Conservation (phyloP, 2,329 filamentous ascomycete species). For the Aureobasidium sp. region DNA sequence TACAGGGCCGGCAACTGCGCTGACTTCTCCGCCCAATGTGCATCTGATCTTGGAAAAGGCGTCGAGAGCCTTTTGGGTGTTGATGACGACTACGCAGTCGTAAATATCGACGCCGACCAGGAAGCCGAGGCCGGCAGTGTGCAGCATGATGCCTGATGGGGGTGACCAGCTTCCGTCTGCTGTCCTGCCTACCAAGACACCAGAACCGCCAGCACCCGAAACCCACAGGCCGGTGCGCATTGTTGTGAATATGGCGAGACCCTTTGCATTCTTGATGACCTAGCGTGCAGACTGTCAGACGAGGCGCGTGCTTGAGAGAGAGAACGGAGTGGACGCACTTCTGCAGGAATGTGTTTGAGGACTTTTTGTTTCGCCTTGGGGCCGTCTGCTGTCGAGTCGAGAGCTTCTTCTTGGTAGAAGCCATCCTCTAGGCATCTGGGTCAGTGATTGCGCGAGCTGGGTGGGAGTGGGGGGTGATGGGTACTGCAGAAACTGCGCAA, state of each 20-base stretch:
- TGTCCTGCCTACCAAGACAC: conserved; percentile 75
- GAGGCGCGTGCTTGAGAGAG: background rate
- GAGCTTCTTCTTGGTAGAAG: conserved; percentile 55
- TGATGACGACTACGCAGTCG: conserved; percentile 90
- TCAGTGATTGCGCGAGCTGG: conserved; percentile 5
- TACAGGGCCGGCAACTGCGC: conserved; percentile 68
- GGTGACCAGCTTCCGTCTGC: conserved; percentile 87
- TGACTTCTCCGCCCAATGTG: conserved; percentile 75
- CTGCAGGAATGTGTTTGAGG: conserved; percentile 75
- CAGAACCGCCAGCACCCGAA: conserved; percentile 83
- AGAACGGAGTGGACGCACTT: conserved; percentile 24
- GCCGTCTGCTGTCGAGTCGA: conserved; percentile 36
- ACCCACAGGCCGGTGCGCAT: conserved; percentile 92
- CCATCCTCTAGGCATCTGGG: conserved; percentile 50
- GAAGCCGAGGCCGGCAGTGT: conserved; percentile 83
- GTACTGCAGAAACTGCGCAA: conserved; percentile 83
- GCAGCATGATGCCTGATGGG: conserved; percentile 82
- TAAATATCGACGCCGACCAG: conserved; percentile 90
- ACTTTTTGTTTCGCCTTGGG: conserved; percentile 57
- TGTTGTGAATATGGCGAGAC: conserved; percentile 87
- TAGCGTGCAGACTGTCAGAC: conserved; percentile 25
- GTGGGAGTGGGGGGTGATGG: conserved; percentile 25
- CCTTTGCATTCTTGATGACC: conserved; percentile 83
- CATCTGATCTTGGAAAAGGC: conserved; percentile 73
- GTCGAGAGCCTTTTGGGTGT: conserved; percentile 75